Percentiles rank a stretch among this genome's conserved stretches.
Evolutionary conservation across 1,284 basidiomycete species (phyloP).

Genomic region (Malassezia furfur): DNA sequence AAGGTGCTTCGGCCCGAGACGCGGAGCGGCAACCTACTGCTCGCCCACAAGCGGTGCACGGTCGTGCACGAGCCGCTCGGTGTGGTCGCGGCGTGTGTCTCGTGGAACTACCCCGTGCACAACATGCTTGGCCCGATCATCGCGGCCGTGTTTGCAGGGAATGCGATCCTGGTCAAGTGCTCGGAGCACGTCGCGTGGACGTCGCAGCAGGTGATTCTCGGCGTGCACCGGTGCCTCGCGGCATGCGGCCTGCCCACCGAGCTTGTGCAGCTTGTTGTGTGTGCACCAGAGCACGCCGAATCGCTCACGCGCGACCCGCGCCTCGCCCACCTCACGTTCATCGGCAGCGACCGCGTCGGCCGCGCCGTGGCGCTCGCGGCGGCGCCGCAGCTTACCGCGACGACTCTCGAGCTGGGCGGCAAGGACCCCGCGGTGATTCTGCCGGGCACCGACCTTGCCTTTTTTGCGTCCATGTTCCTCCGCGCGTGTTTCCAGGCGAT

Average conservation of each 20-base stretch:
- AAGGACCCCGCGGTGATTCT: slow-evolving; percentile 55
- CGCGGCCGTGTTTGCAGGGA: slow-evolving; percentile 78
- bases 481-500: slow-evolving; percentile 58
- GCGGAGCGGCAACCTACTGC: slow-evolving; percentile 59
- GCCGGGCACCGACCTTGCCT: slow-evolving; percentile 50
- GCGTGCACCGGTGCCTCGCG: slow-evolving; percentile 38
- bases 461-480: slow-evolving; percentile 51
- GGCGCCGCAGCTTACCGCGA: slow-evolving; percentile 72
- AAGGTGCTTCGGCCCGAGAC: slow-evolving; percentile 24
- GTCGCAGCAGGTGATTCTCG: slow-evolving; percentile 55
- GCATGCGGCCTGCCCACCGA: slow-evolving; percentile 70
- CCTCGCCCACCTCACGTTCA: slow-evolving; percentile 68
- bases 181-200: slow-evolving; percentile 42
- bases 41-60: slow-evolving; percentile 68
- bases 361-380: slow-evolving; percentile 73
- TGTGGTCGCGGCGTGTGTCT: slow-evolving; percentile 81
- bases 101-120: slow-evolving; percentile 68
- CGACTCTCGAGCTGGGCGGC: slow-evolving; percentile 75
- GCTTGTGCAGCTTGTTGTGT: slow-evolving; percentile 56
- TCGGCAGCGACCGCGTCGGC: slow-evolving; percentile 83
- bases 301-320: slow-evolving; percentile 67
- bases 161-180: slow-evolving; percentile 82
- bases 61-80: slow-evolving; percentile 88
- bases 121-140: slow-evolving; percentile 88
- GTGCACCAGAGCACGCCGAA: slow-evolving; percentile 75